A percentile compares a stretch with the other conserved stretches of the same genome.
Evolutionary conservation across 2,329 filamentous ascomycete genomes (phyloP).

Genomic region (Bipolaris gigantea): DNA sequence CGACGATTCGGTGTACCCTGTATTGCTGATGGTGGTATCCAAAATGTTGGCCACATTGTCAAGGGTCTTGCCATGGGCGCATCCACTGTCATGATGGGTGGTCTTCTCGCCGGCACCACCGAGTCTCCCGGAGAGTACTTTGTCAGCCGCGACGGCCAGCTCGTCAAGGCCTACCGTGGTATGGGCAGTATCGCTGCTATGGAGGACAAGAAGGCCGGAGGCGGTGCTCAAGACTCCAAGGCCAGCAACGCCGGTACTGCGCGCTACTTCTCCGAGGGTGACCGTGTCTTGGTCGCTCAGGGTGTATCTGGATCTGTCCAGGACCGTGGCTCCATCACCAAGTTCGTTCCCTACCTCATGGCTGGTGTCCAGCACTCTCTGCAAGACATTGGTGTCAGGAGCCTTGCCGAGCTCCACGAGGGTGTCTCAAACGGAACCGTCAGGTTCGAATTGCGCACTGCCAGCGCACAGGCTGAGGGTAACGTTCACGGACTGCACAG

Average conservation of each 20-base stretch:
- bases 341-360: constrained; percentile 94
- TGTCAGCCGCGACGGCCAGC: constrained; percentile 92
- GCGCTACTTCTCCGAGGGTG: constrained; percentile 96
- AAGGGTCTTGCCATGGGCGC: constrained; percentile 95
- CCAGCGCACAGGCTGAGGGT: constrained; percentile 93
- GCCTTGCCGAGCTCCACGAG: constrained; percentile 74
- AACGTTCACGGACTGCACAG: constrained; percentile 96
- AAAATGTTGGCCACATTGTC: constrained; percentile 98
- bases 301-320: constrained; percentile 88
- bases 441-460: constrained; percentile 91
- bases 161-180: constrained; percentile 98
- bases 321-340: constrained; percentile 82
- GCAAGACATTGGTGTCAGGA: constrained; percentile 90
- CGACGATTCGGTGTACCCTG: constrained; percentile 93
- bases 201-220: constrained; percentile 96
- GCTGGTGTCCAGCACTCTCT: constrained; percentile 96
- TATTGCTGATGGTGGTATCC: constrained; percentile 96
- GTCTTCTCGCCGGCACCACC: constrained; percentile 92
- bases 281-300: constrained; percentile 92
- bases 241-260: constrained; percentile 90
- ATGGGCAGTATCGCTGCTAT: constrained; percentile 99
- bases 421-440: constrained; percentile 73
- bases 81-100: constrained; percentile 98
- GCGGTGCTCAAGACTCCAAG: constrained; percentile 68
- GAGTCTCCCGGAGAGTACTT: constrained; percentile 97